Percentiles rank a stretch among this genome's conserved stretches.
Evolutionary conservation across 2,329 filamentous ascomycete species (phyloP).

Genomic region (Pseudogymnoascus sp.): DNA sequence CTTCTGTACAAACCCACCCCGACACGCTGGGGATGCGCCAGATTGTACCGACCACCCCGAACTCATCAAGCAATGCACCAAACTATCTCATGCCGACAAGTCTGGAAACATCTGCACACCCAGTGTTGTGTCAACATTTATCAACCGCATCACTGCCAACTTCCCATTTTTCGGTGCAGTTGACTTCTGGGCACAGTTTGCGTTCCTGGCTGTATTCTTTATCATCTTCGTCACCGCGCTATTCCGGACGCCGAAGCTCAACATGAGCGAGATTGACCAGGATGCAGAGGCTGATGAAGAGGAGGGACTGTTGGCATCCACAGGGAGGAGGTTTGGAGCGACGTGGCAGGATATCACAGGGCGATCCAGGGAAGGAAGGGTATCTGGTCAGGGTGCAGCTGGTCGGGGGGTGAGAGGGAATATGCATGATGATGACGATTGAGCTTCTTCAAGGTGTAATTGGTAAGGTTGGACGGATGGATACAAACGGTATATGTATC

Average conservation of each 20-base stretch:
- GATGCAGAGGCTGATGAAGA: conserved; percentile 90
- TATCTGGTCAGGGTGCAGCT: not conserved
- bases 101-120: conserved; percentile 81
- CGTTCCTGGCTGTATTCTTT: conserved; percentile 75
- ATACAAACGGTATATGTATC: conserved; percentile 1
- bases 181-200: conserved; percentile 96
- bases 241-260: conserved; percentile 70
- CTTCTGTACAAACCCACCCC: conserved; percentile 69
- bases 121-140: conserved; percentile 80
- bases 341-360: conserved; percentile 80
- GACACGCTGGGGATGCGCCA: conserved; percentile 54
- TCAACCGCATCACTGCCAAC: conserved; percentile 86
- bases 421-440: conserved; percentile 1
- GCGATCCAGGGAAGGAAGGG: not conserved
- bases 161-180: conserved; percentile 91
- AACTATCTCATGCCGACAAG: conserved; percentile 60
- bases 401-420: not conserved
- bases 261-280: conserved; percentile 71
- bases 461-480: not conserved
- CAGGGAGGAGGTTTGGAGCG: conserved; percentile 70
- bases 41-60: conserved; percentile 66
- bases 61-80: conserved; percentile 73
- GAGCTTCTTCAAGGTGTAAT: not conserved
- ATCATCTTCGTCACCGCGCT: conserved; percentile 71
- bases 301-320: conserved; percentile 80